Base-by-base conservation (phyloP, 352 stramenopile genomes). In the Plasmopara muralis region DNA sequence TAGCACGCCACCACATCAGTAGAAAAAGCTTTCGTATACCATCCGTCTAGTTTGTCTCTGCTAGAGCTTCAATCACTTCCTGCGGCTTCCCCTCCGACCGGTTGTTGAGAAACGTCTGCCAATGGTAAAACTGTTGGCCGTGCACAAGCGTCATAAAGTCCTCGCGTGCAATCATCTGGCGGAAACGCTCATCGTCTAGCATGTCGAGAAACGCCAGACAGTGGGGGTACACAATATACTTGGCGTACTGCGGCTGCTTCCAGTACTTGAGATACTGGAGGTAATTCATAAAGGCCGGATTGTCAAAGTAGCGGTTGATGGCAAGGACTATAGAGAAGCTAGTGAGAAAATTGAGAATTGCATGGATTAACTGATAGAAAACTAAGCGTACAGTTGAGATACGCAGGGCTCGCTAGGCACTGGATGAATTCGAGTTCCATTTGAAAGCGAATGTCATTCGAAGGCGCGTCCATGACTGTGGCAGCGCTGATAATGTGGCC, bases 371-470 rank as follows among this genome's bases (percentile, higher is more conserved):
- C 13, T 25, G 12, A 14, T 20, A 50, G 10, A 13, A 2, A 42
- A 43, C 20, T 3, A 25, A 25, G 14, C 76, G 20, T 58, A 94
- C 84, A 93, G 62, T 95, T 94, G 13, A 96, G 64, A 57, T 97
- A 97, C 5, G 80, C 74, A 6, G 87, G 83, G 47, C 85, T 96
- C 12, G 84, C 82, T 31, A 97, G 70, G 44, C 82, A 95, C 69
- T 97, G 88, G 40, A 96, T 85, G 68, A 97, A 97, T 75, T 97
- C 88, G 35, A 97, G 76, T 67, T 97, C 88, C 50, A 95, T 88
- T 66, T 93, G 83, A 70, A 97, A 97, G 61, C 88, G 85, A 43
- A 92, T 83, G 62, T 94, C 78, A 54, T 96, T 93, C 28, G 87
- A 84, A 44, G 83, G 84, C 47, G 93, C 60, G 35, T 90, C 82